Conservation (phyloP, 2,329 filamentous ascomycete species). For the Dactylellina parvicollis region DNA sequence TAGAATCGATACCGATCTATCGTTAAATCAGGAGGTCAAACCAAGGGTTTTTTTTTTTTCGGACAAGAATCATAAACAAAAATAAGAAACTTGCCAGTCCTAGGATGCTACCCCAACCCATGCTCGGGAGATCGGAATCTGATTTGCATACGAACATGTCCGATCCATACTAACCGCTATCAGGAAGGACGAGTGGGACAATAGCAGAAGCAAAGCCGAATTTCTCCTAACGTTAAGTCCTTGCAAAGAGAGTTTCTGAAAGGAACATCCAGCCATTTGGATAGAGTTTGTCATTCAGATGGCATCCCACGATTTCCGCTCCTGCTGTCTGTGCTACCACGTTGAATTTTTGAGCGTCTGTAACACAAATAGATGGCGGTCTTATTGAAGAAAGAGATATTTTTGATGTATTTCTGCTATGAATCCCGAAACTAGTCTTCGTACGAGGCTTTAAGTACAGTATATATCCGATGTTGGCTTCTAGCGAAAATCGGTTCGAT, state of each 20-base stretch:
- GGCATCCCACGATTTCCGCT: slow-evolving; percentile 28
- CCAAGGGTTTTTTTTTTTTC: too few relatives aligned
- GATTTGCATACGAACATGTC: slow-evolving; percentile 39
- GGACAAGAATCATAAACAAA: neutral
- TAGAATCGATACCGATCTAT: neutral
- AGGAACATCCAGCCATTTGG: slow-evolving; percentile 14
- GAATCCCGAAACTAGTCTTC: too few relatives aligned
- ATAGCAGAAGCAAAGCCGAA: slow-evolving; percentile 11
- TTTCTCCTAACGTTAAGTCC: too few relatives aligned
- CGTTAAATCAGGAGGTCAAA: neutral
- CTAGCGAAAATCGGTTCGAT: too few relatives aligned
- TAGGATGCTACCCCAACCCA: neutral
- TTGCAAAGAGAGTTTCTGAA: too few relatives aligned
- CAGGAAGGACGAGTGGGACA: slow-evolving; percentile 11
- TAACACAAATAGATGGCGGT: too few relatives aligned
- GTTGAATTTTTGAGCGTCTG: too few relatives aligned
- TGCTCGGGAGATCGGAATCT: slow-evolving; percentile 41
- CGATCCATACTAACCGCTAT: slow-evolving; percentile 35
- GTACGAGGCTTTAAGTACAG: too few relatives aligned
- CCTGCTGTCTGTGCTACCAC: slow-evolving; percentile 4
- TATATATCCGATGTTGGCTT: too few relatives aligned
- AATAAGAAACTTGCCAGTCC: slow-evolving; percentile 16
- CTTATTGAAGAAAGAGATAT: too few relatives aligned
- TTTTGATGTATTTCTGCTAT: too few relatives aligned
- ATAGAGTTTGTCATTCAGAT: slow-evolving; percentile 37